Conservation (phyloP, 768 basidiomycete species). For the Pisolithus orientalis region DNA sequence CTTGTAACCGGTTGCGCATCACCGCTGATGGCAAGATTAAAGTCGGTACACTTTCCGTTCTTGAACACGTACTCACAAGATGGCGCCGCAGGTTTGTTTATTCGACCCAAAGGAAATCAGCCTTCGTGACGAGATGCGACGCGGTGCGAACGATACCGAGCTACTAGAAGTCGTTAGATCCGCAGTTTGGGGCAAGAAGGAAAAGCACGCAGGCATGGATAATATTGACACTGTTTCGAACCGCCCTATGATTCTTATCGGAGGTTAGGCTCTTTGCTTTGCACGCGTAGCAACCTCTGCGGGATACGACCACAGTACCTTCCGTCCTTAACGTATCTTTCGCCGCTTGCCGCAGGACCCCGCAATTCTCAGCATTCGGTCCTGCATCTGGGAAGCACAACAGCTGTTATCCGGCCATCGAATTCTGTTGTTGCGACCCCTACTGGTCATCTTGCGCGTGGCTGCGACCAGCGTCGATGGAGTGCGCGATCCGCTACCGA, state of each 20-base stretch:
- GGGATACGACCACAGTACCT: conserved; percentile 11
- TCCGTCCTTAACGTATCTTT: conserved; percentile 15
- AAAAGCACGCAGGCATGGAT: conserved; percentile 82
- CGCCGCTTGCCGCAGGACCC: conserved; percentile 17
- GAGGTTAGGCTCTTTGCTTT: conserved; percentile 65
- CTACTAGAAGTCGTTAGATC: conserved; percentile 53
- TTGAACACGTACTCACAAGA: not conserved
- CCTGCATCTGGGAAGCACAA: not conserved
- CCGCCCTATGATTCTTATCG: conserved; percentile 89
- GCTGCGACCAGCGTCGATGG: conserved; percentile 18
- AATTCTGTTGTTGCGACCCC: not conserved
- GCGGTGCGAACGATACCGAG: conserved; percentile 56
- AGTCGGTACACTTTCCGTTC: conserved; percentile 29
- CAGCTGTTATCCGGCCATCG: not conserved
- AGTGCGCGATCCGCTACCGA: conserved; percentile 8
- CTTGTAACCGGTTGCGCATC: conserved; percentile 77
- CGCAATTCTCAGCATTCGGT: conserved; percentile 1
- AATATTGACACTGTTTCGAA: conserved; percentile 70
- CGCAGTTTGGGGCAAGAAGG: conserved; percentile 69
- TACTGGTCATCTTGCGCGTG: not conserved
- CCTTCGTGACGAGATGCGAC: conserved; percentile 67
- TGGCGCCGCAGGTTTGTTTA: conserved; percentile 63
- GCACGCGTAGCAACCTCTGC: conserved; percentile 6
- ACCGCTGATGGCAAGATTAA: conserved; percentile 93
- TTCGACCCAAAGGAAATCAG: conserved; percentile 84